These are phyloP conservation scores for Neofusicoccum kwambonambiense DNA, from an alignment of 2,329 filamentous ascomycete genomes.

Conservation along the genomic window DNA sequence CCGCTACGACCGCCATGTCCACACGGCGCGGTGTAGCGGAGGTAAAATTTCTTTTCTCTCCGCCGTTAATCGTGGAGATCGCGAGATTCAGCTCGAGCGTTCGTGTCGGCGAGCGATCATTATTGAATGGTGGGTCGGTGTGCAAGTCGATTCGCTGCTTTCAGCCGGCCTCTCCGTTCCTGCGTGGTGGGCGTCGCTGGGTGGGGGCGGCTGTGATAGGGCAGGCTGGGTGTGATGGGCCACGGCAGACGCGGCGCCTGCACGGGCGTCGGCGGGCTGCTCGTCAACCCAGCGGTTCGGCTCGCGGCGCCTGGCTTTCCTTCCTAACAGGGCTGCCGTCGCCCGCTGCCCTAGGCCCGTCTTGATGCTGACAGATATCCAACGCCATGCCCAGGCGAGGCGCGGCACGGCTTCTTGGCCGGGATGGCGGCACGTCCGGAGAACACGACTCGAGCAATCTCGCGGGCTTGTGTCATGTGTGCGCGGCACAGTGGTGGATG, in stretches of 20 bases:
- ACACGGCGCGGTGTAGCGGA: neutral
- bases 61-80: neutral
- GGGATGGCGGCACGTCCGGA: neutral
- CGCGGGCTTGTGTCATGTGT: neutral
- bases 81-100: neutral
- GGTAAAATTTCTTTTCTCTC: neutral
- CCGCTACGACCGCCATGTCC: neutral
- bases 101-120: neutral
- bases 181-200: neutral
- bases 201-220: neutral
- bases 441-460: neutral
- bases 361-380: too few species aligned
- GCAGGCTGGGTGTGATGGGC: neutral
- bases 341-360: too few species aligned
- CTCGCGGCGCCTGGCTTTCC: neutral
- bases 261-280: conserved; percentile 3
- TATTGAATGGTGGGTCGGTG: neutral
- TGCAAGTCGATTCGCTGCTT: conserved; percentile 1
- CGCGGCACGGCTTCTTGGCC: neutral
- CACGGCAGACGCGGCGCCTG: neutral
- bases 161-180: conserved; percentile 3
- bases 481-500: neutral
- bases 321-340: neutral
- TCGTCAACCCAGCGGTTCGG: conserved; percentile 11
- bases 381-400: too few species aligned